A percentile compares a stretch with the other conserved stretches of the same genome.
These are phyloP conservation scores for Kalanchoe fedtschenkoi DNA, from an alignment of 164 flowering plant species.

Conservation along the genomic window DNA sequence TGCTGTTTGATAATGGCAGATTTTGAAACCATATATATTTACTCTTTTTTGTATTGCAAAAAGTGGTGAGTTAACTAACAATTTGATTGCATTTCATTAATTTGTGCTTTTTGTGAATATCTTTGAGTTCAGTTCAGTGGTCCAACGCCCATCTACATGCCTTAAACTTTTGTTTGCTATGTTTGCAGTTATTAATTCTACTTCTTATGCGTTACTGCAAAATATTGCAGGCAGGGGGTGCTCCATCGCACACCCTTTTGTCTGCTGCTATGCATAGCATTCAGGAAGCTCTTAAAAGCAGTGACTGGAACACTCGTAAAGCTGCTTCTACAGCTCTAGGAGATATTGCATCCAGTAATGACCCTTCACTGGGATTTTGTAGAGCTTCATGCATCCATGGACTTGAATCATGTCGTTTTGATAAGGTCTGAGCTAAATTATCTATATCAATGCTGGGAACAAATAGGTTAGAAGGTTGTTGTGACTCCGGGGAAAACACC, in stretches of 20 bases:
- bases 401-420: conserved; percentile 87
- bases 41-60: no score
- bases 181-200: not conserved
- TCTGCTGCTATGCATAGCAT: conserved; percentile 55
- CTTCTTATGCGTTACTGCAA: not conserved
- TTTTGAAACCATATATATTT: not conserved
- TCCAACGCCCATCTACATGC: not conserved
- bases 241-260: conserved; percentile 41
- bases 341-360: conserved; percentile 50
- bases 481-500: conserved; percentile 9
- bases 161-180: not conserved
- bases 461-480: conserved; percentile 8
- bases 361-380: conserved; percentile 30
- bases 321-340: conserved; percentile 73
- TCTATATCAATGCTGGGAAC: not conserved
- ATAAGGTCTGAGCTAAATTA: conserved; percentile 47
- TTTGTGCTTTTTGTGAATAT: no score
- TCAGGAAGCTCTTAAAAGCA: conserved; percentile 71
- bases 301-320: conserved; percentile 87
- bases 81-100: no score
- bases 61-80: not conserved
- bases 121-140: not conserved
- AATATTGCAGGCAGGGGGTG: conserved; percentile 72
- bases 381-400: conserved; percentile 51
- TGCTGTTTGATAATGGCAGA: not conserved